These are phyloP conservation scores for Akebia trifoliata DNA, from an alignment of 164 flowering plant genomes.

Conservation along the genomic window DNA sequence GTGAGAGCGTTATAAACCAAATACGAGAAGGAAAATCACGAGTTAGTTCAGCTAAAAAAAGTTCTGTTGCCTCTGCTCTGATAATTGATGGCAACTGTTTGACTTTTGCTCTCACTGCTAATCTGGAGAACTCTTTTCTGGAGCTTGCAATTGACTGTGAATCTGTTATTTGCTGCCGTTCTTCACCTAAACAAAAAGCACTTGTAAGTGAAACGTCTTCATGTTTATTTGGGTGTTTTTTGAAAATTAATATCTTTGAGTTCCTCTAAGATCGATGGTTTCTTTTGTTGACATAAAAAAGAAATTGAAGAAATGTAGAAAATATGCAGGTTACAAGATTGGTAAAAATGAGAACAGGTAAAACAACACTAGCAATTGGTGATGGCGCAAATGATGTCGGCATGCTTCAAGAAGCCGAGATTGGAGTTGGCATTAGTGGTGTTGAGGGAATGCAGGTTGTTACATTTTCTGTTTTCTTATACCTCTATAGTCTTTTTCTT, in stretches of 20 bases:
- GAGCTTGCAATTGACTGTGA: constrained; percentile 64
- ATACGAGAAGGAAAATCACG: constrained; percentile 46
- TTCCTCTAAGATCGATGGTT: not conserved
- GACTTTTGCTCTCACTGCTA: constrained; percentile 47
- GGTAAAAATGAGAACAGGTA: constrained; percentile 63
- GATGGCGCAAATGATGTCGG: constrained; percentile 98
- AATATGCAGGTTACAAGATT: constrained; percentile 72
- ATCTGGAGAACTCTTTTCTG: constrained; percentile 46
- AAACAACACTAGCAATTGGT: constrained; percentile 75
- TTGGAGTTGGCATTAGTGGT: constrained; percentile 91
- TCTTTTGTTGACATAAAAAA: constrained; percentile 17
- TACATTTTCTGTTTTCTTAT: not conserved
- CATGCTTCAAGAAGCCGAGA: constrained; percentile 92
- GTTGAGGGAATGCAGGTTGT: constrained; percentile 96
- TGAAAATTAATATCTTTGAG: not conserved
- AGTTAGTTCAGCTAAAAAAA: constrained; percentile 30
- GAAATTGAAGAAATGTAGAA: constrained; percentile 38
- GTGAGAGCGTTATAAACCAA: constrained; percentile 46
- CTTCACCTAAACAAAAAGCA: constrained; percentile 92
- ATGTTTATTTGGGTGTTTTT: not conserved
- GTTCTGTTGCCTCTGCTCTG: constrained; percentile 42
- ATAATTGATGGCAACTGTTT: constrained; percentile 84
- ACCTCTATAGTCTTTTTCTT: no score
- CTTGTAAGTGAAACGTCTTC: constrained; percentile 42
- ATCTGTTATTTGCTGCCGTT: constrained; percentile 90